Percentiles rank a stretch among this genome's conserved stretches.
These are phyloP conservation scores for Posidonia oceanica DNA, from an alignment of 116 monocot genomes.

Conservation along the genomic window DNA sequence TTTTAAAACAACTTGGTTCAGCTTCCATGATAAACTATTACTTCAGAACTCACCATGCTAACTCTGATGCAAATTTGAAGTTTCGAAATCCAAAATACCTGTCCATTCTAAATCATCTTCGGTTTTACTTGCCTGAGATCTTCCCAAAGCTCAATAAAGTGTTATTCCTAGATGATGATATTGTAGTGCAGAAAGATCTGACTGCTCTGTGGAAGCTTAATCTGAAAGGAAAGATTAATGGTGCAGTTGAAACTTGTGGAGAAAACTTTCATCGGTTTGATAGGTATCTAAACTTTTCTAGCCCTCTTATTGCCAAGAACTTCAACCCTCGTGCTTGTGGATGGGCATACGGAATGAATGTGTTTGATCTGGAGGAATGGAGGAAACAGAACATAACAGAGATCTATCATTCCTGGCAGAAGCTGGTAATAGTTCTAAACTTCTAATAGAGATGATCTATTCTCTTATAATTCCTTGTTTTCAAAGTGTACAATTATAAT, in stretches of 20 bases:
- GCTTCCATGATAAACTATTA: conserved; percentile 48
- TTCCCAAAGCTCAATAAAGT: conserved; percentile 70
- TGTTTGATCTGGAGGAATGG: conserved; percentile 82
- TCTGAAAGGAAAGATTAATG: conserved; percentile 77
- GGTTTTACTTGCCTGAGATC: conserved; percentile 78
- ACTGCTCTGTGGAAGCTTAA: conserved; percentile 49
- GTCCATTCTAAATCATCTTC: conserved; percentile 75
- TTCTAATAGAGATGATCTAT: neutral
- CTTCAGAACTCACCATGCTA: conserved; percentile 39
- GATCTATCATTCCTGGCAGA: conserved; percentile 54
- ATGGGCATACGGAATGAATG: conserved; percentile 93
- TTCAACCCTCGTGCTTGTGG: conserved; percentile 62
- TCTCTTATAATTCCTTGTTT: no score
- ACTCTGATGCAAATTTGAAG: conserved; percentile 37
- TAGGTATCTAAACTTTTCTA: conserved; percentile 54
- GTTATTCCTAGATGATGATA: conserved; percentile 86
- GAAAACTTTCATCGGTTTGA: conserved; percentile 43
- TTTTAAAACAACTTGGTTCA: conserved; percentile 38
- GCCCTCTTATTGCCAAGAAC: conserved; percentile 37
- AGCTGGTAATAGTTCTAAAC: conserved; percentile 35
- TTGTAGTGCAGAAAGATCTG: conserved; percentile 85
- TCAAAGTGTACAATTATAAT: neutral
- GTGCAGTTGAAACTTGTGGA: conserved; percentile 72
- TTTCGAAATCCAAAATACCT: conserved; percentile 51
- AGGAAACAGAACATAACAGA: conserved; percentile 38